Percentiles rank a stretch among this genome's conserved stretches.
Evolutionary conservation across 2,329 filamentous ascomycete genomes (phyloP).

Genomic region (Penicillium sp.): DNA sequence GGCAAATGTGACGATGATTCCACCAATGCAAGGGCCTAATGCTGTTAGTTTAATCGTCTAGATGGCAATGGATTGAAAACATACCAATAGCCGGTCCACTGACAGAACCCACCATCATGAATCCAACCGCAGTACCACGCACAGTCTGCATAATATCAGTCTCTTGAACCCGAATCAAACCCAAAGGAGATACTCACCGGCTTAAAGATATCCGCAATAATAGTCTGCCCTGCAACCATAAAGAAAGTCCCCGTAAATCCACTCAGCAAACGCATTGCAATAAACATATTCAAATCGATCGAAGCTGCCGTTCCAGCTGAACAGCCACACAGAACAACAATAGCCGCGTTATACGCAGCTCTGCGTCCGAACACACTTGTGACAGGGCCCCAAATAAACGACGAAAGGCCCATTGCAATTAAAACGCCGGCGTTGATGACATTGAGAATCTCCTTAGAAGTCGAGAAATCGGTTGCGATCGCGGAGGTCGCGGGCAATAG

Average conservation of each 20-base stretch:
- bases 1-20: slow-evolving; percentile 72
- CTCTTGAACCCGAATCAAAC: neutral
- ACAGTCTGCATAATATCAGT: slow-evolving; percentile 30
- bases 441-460: slow-evolving; percentile 35
- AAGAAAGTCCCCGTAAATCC: slow-evolving; percentile 41
- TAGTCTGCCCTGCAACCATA: slow-evolving; percentile 41
- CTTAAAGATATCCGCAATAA: slow-evolving; percentile 41
- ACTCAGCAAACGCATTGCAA: slow-evolving; percentile 34
- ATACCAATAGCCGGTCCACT: slow-evolving; percentile 44
- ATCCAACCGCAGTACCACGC: slow-evolving; percentile 45
- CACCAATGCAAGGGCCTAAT: slow-evolving; percentile 60
- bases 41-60: slow-evolving; percentile 1
- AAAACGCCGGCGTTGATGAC: slow-evolving; percentile 39
- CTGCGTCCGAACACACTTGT: slow-evolving; percentile 30
- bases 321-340: slow-evolving; percentile 32
- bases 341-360: slow-evolving; percentile 34
- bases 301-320: slow-evolving; percentile 34
- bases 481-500: slow-evolving; percentile 41
- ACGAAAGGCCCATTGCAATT: slow-evolving; percentile 40
- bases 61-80: neutral
- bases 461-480: slow-evolving; percentile 40
- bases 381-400: slow-evolving; percentile 37
- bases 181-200: slow-evolving; percentile 23
- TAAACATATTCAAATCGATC: slow-evolving; percentile 35
- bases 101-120: slow-evolving; percentile 45